Percentiles rank a stretch among this genome's conserved stretches.
Evolutionary conservation across 2,329 filamentous ascomycete genomes (phyloP).

Genomic region (Myriosclerotinia duriaeana): DNA sequence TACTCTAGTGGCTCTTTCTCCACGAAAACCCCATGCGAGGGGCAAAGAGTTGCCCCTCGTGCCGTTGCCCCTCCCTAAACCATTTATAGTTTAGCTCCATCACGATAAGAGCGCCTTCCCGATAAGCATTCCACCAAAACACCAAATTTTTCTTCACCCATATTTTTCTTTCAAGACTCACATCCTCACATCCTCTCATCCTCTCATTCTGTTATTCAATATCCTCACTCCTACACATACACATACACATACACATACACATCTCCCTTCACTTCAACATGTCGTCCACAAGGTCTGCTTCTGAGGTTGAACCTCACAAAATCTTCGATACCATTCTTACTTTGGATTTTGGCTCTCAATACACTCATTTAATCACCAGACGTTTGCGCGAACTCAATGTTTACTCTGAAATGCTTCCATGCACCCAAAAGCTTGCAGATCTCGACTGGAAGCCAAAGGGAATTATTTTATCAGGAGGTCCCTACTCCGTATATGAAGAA

Average conservation of each 20-base stretch:
- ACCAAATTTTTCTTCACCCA: conserved; percentile 14
- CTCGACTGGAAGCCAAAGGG: conserved; percentile 79
- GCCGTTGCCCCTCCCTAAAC: conserved; percentile 19
- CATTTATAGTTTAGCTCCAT: not conserved
- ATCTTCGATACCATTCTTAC: conserved; percentile 60
- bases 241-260: not conserved
- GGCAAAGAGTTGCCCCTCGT: conserved; percentile 16
- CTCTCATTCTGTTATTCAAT: not conserved
- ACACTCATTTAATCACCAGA: conserved; percentile 63
- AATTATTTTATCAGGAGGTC: conserved; percentile 73
- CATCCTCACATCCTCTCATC: not conserved
- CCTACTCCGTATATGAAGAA: conserved; percentile 76
- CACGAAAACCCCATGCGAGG: conserved; percentile 15
- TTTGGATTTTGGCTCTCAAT: conserved; percentile 71
- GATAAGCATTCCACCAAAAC: conserved; percentile 10
- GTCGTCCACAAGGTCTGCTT: conserved; percentile 5
- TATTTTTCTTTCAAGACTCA: conserved; percentile 9
- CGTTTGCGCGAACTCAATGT: conserved; percentile 76
- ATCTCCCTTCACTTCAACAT: not conserved
- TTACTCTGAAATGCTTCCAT: conserved; percentile 85
- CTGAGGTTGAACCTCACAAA: conserved; percentile 35
- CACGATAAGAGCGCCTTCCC: conserved; percentile 2
- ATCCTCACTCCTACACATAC: too few species aligned
- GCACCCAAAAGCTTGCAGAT: conserved; percentile 77
- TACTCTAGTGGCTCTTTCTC: not conserved